Evolutionary conservation across 768 basidiomycete genomes (phyloP), one percentile per base, ranked within the genome.

Genomic region (Rhizopogon rudus): DNA sequence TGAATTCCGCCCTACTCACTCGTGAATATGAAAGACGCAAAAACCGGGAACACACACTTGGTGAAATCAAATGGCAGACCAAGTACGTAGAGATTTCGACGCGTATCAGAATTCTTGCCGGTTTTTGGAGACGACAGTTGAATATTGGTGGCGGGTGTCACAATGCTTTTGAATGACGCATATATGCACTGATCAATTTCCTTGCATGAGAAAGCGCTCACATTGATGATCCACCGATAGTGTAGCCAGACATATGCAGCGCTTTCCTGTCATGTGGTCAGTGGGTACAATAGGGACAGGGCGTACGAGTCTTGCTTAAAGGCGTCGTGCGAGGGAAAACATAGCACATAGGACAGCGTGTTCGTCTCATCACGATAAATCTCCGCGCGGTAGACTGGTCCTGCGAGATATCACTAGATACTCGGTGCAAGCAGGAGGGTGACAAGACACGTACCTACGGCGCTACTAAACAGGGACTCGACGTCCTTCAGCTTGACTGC

Each of bases 41-140:
- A 25, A 35, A 39, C 5, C 44, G 46, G 48, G 41, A 53, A 49
- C 33, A 39, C 78, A 52, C 63, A 90, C 90, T 90, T 88, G 16
- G 85, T 84, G 35, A 92, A 76, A 61, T 87, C 85, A 63, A 91
- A 91, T 6, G 91, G 91, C 51, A 93, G 70, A 13, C 90, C 91
- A 28, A 93, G 82, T 40, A 91, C 89, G 60, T 93, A 93, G 41
- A 93, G 81, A 65, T 93, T 93, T 55, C 90, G 80, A 51, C 90
- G 87, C 41, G 39, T 16, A 61, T 84, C 77, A 52, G 71, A 59
- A 28, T 71, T 59, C 31, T 65, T 61, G 58, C 51, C 60, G 60
- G 57, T 66, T 60, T 45, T 40, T 8, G 57, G 60, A 2, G 40
- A 2, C 6, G 50, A 56, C 40, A 3, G 39, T n/a, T 28, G 20